phyloP scores from a whole-genome alignment of 192 early-diverging fungal species.

The Piromyces sp. region DNA sequence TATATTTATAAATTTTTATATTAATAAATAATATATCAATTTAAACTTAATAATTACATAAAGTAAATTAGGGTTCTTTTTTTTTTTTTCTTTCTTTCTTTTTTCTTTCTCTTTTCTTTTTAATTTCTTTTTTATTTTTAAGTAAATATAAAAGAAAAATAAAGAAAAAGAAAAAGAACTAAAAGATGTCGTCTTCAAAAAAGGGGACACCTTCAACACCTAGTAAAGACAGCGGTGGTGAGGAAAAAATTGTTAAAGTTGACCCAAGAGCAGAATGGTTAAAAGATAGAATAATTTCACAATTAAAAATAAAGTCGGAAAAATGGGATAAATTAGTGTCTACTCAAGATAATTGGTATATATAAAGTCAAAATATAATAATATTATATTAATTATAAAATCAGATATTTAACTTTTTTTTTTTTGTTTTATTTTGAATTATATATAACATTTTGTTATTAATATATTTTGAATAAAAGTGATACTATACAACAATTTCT shows the following conservation, averaged over 20 bases:
- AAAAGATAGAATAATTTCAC: neutral
- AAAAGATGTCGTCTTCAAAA: neutral
- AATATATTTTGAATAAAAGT: no score
- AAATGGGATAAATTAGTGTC: neutral
- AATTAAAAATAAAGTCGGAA: neutral
- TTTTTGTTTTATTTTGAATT: no score
- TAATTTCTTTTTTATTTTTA: no score
- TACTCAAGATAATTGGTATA: neutral
- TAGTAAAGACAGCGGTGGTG: neutral
- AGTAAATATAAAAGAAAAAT: neutral
- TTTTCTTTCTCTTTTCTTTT: no score
- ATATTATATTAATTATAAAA: no score
- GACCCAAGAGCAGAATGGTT: neutral
- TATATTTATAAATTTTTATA: no score
- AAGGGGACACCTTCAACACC: neutral
- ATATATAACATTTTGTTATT: neutral
- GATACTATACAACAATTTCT: constrained; percentile 38
- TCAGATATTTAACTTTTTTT: no score
- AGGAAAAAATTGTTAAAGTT: neutral
- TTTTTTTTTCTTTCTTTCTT: no score
- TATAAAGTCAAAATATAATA: no score
- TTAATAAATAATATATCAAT: no score
- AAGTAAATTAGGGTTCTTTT: no score
- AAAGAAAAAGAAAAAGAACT: neutral
- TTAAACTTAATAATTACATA: no score